Conservation (phyloP, 2,329 filamentous ascomycete species). For the Exophiala sideris region DNA sequence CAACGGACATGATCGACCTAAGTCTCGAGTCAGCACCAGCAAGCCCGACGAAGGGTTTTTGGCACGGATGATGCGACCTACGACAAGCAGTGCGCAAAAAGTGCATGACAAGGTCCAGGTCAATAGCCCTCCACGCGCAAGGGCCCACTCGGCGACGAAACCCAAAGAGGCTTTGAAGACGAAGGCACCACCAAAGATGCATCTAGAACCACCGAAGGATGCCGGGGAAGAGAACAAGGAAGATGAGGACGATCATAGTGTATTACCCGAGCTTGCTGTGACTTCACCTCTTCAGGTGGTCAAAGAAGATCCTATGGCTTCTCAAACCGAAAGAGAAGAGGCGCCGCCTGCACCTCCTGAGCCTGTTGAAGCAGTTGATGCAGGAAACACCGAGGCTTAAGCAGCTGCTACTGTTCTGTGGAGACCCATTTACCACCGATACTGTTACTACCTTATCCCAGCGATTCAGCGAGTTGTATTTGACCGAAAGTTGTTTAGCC, state of each 20-base stretch:
- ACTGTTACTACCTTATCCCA: constrained; percentile 3
- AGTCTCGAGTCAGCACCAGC: constrained; percentile 40
- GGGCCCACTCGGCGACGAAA: constrained; percentile 7
- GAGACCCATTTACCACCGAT: neutral
- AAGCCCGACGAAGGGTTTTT: constrained; percentile 47
- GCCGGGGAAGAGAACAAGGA: constrained; percentile 5
- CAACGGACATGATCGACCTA: constrained; percentile 34
- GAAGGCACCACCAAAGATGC: constrained; percentile 14
- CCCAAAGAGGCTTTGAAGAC: constrained; percentile 8
- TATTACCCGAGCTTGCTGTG: constrained; percentile 4
- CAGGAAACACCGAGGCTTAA: constrained; percentile 1
- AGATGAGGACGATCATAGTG: neutral
- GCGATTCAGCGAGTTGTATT: constrained; percentile 19
- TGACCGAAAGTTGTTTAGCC: constrained; percentile 6
- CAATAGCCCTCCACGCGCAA: constrained; percentile 37
- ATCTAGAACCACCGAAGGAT: constrained; percentile 3
- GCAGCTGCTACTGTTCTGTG: neutral
- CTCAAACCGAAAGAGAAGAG: constrained; percentile 1
- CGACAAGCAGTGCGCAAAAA: constrained; percentile 49
- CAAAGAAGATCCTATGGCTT: constrained; percentile 9
- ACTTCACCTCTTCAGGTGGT: constrained; percentile 8
- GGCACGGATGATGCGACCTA: constrained; percentile 52
- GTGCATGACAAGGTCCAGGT: constrained; percentile 45
- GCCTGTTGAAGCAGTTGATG: neutral
- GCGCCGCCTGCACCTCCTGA: constrained; percentile 3